Base-by-base conservation (phyloP, 192 early-diverging fungal species). In the Umbelopsis sp. region DNA sequence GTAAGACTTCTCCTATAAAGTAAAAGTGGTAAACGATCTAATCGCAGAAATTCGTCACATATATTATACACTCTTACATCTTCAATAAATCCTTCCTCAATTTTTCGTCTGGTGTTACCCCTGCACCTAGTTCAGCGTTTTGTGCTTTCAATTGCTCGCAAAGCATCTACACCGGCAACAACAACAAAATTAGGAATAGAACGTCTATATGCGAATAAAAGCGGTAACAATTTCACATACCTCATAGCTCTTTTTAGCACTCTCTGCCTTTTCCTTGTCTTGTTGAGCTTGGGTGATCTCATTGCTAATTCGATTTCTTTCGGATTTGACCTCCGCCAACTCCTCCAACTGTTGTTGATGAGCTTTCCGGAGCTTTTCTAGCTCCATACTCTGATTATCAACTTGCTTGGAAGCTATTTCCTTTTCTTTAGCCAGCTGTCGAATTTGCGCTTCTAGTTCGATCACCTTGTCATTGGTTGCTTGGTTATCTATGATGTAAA, bases 91-190 rank as follows among this genome's bases (percentile, higher is more conserved):
- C 56, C 56, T 62, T 62, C 34, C 31, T 62, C 56, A 62, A 62
- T 62, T 62, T 62, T 26, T 62, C 56, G 31, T 62, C 56, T 12
- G 31, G 20, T 29, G 56, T 22, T 0, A 62, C n/a, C 3, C 56
- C 56, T 17, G 31, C 26, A 14, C 31, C 31, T 17, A 34, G 31
- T 34, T 62, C 56, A 17, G 56, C 10, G 26, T 29, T 34, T 14
- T 62, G 56, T 5, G 56, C 56, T 34, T 62, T 62, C 56, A 62
- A 62, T n/a, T 62, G 56, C 29, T 62, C 56, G 11, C 56, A 62
- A 34, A 62, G 56, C 56, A 62, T 62, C 56, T 62, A 41, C 38
- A 6, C 0, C 1, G 5, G 8, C 38, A 41, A 6, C 7, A 41
- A 41, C 38, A 11, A 11, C 12, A 41, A 6, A 41, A 41, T 11